Evolutionary conservation across 2,329 filamentous ascomycete species (phyloP).

Genomic region (Diaporthe sp.): DNA sequence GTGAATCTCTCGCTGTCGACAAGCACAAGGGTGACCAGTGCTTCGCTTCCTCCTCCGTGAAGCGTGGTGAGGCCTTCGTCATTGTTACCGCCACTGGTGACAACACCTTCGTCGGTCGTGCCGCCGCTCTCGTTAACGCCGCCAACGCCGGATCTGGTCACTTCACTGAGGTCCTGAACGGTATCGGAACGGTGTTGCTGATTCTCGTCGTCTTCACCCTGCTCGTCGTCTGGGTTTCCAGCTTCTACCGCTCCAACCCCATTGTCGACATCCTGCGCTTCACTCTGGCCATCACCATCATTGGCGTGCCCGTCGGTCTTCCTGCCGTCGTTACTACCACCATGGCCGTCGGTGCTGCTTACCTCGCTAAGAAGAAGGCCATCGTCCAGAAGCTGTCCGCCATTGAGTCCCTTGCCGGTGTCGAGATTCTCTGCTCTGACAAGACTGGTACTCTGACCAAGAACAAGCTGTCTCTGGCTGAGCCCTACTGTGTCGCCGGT

Average conservation of each 20-base stretch:
- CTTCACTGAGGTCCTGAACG: conserved; percentile 92
- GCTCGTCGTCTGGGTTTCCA: conserved; percentile 86
- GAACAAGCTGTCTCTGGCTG: conserved; percentile 91
- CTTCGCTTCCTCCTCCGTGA: conserved; percentile 89
- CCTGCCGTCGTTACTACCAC: conserved; percentile 94
- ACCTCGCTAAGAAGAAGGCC: conserved; percentile 91
- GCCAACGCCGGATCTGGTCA: conserved; percentile 83
- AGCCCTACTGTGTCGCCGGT: conserved; percentile 86
- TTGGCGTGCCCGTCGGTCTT: conserved; percentile 93
- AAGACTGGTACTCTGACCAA: conserved; percentile 95
- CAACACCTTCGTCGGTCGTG: conserved; percentile 90
- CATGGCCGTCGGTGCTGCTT: conserved; percentile 93
- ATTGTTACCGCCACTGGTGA: conserved; percentile 89
- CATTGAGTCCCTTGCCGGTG: conserved; percentile 92
- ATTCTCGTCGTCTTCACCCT: conserved; percentile 86
- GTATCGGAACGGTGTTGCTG: conserved; percentile 85
- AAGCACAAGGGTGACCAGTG: conserved; percentile 86
- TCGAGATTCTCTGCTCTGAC: conserved; percentile 94
- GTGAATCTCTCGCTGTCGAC: conserved; percentile 91
- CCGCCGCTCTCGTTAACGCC: conserved; percentile 86
- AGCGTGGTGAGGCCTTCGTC: conserved; percentile 89
- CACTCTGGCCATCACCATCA: conserved; percentile 90
- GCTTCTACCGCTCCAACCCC: conserved; percentile 87
- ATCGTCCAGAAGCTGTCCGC: conserved; percentile 94
- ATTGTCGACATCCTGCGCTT: conserved; percentile 87